Conservation (phyloP, 176 grass and related monocot species). For the Carex kokanica region DNA sequence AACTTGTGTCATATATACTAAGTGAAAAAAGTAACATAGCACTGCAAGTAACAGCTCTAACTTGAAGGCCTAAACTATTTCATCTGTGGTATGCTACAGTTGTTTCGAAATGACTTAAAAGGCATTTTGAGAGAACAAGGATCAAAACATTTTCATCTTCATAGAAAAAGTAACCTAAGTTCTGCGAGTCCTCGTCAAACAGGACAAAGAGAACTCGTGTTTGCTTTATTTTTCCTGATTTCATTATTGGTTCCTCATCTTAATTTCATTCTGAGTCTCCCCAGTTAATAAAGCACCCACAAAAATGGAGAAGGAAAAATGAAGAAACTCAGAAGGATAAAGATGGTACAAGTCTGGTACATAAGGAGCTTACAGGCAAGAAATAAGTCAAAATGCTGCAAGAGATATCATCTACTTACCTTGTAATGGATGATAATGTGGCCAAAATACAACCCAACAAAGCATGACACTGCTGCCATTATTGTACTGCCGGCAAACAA, state of each 20-base stretch:
- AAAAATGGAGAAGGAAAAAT: background rate
- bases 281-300: background rate
- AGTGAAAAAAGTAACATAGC: conserved; percentile 10
- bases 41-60: background rate
- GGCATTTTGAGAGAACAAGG: too few species aligned
- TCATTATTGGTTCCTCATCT: too few species aligned
- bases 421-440: conserved; percentile 77
- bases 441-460: conserved; percentile 87
- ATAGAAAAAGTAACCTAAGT: too few species aligned
- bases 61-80: background rate
- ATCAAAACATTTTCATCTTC: too few species aligned
- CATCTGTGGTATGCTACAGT: background rate
- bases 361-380: background rate
- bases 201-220: too few species aligned
- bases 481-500: conserved; percentile 43
- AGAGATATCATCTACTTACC: conserved; percentile 28
- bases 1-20: conserved; percentile 11
- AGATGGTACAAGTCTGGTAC: background rate
- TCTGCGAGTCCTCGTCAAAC: too few species aligned
- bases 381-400: background rate
- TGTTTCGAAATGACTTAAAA: background rate
- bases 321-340: background rate
- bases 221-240: too few species aligned
- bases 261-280: too few species aligned
- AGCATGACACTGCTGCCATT: conserved; percentile 81